These are phyloP conservation scores for Mycena rebaudengoi DNA, from an alignment of 768 basidiomycete genomes.

Conservation along the genomic window DNA sequence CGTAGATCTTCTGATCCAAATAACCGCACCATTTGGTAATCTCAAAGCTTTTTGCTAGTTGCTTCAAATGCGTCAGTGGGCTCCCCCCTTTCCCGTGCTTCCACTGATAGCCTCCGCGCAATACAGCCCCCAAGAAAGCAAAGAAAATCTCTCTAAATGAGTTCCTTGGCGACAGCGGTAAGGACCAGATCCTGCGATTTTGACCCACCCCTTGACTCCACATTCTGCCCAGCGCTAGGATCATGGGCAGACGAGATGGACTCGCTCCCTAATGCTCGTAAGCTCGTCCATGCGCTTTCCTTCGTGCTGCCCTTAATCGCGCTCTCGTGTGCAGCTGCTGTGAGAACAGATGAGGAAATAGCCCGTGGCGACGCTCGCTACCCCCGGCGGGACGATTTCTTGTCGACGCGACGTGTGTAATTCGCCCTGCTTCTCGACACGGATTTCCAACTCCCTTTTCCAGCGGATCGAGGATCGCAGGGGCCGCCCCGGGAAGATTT, in stretches of 20 bases:
- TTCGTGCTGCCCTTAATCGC: constrained; percentile 16
- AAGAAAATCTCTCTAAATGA: constrained; percentile 94
- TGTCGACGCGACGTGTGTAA: constrained; percentile 65
- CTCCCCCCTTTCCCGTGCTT: background rate
- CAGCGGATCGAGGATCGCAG: constrained; percentile 69
- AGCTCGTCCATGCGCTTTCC: constrained; percentile 42
- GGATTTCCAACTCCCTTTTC: constrained; percentile 14
- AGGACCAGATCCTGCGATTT: constrained; percentile 43
- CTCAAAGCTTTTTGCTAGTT: background rate
- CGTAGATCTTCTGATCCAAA: too few relatives aligned
- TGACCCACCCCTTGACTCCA: constrained; percentile 19
- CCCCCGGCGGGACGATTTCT: constrained; percentile 69
- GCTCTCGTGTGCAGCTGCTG: constrained; percentile 60
- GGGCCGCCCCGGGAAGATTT: constrained; percentile 84
- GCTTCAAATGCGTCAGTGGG: constrained; percentile 24
- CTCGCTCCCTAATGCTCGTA: constrained; percentile 90
- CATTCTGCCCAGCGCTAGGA: constrained; percentile 79
- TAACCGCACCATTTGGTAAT: too few relatives aligned
- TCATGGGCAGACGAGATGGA: constrained; percentile 99
- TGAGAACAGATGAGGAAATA: constrained; percentile 73
- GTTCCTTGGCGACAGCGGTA: constrained; percentile 89
- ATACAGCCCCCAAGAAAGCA: constrained; percentile 85
- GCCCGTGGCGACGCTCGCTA: constrained; percentile 62
- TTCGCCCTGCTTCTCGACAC: constrained; percentile 13
- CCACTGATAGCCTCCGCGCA: background rate